Evolutionary conservation across 768 basidiomycete genomes (phyloP).

Genomic region (Pisolithus orientalis): DNA sequence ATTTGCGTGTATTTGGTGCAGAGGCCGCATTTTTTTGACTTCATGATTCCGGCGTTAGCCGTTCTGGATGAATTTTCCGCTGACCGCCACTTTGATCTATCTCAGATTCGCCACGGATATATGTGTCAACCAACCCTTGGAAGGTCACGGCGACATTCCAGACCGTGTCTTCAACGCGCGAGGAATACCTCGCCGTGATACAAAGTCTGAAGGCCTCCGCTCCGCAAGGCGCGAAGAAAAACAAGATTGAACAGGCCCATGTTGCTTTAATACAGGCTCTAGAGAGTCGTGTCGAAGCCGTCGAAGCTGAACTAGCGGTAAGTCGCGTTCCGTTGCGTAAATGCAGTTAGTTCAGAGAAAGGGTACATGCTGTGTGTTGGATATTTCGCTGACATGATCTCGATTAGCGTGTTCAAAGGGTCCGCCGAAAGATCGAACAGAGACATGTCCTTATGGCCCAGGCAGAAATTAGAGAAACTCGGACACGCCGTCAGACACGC

Average conservation of each 20-base stretch:
- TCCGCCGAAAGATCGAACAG: conserved; percentile 65
- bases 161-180: conserved; percentile 61
- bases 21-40: conserved; percentile 40
- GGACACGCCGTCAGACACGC: conserved; percentile 66
- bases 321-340: conserved; percentile 29
- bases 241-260: conserved; percentile 58
- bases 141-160: conserved; percentile 77
- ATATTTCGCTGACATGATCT: conserved; percentile 18
- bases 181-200: conserved; percentile 64
- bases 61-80: conserved; percentile 27
- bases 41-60: conserved; percentile 32
- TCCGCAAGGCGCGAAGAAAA: conserved; percentile 45
- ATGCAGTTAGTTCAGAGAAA: conserved; percentile 9
- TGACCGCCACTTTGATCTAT: conserved; percentile 27
- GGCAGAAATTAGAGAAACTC: conserved; percentile 72
- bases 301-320: conserved; percentile 69
- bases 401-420: conserved; percentile 62
- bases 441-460: conserved; percentile 59
- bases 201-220: conserved; percentile 49
- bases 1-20: conserved; percentile 73
- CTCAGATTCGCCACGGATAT: conserved; percentile 80
- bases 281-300: conserved; percentile 55
- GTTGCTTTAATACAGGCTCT: conserved; percentile 53
- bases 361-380: conserved; percentile 6
- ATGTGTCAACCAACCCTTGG: conserved; percentile 85